Conservation (phyloP, 345 rosid species). For the Citrus inodora region DNA sequence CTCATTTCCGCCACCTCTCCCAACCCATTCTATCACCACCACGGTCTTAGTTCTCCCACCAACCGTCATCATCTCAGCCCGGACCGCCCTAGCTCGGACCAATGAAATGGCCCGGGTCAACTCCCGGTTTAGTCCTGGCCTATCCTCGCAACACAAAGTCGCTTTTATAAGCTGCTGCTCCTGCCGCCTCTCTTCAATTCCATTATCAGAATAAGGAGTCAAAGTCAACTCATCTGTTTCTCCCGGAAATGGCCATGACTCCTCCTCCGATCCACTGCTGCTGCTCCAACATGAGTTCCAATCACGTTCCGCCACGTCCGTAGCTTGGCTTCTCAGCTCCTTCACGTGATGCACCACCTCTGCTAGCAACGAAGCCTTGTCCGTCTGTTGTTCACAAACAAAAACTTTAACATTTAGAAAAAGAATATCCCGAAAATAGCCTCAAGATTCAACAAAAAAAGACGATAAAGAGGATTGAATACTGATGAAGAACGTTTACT, state of each 20-base stretch:
- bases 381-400: slow-evolving; percentile 37
- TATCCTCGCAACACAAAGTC: slow-evolving; percentile 50
- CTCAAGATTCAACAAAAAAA: background rate
- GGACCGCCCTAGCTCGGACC: slow-evolving; percentile 37
- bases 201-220: background rate
- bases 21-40: slow-evolving; percentile 36
- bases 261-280: slow-evolving; percentile 10
- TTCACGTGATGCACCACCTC: slow-evolving; percentile 71
- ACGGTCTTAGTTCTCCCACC: slow-evolving; percentile 47
- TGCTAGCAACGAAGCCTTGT: slow-evolving; percentile 81
- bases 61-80: slow-evolving; percentile 54
- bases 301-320: slow-evolving; percentile 22
- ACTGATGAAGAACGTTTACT: slow-evolving; percentile 7
- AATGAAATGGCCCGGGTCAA: slow-evolving; percentile 30
- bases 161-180: slow-evolving; percentile 22
- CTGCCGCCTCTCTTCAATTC: too few species aligned
- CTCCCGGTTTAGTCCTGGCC: slow-evolving; percentile 49
- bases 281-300: slow-evolving; percentile 12
- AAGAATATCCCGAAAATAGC: background rate
- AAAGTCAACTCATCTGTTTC: slow-evolving; percentile 43
- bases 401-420: background rate
- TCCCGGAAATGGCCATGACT: slow-evolving; percentile 32
- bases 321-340: slow-evolving; percentile 48
- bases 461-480: background rate
- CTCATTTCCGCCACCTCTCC: slow-evolving; percentile 22